These are phyloP conservation scores for Geotrichum cucujoidarum DNA, from an alignment of 1,139 yeast genomes.

Conservation along the genomic window DNA sequence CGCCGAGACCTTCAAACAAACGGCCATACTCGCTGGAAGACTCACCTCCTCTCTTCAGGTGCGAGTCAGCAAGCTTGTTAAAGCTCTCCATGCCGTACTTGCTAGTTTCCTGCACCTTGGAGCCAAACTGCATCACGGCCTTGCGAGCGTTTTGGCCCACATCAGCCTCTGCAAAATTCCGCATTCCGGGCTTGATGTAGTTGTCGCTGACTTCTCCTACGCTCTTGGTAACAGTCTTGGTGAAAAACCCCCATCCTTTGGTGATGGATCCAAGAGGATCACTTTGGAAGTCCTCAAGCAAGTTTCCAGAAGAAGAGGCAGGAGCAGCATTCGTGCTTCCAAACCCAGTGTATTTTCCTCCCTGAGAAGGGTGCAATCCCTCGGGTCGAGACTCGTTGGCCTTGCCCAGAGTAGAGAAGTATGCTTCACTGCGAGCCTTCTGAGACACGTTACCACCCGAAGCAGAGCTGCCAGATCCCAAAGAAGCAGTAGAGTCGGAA, in stretches of 20 bases:
- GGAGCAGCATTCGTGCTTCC: slow-evolving; percentile 68
- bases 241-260: slow-evolving; percentile 92
- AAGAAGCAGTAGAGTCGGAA: slow-evolving; percentile 12
- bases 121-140: slow-evolving; percentile 95
- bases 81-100: slow-evolving; percentile 56
- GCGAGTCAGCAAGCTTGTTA: slow-evolving; percentile 53
- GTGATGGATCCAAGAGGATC: slow-evolving; percentile 88
- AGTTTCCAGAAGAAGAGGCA: slow-evolving; percentile 35
- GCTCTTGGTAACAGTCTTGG: slow-evolving; percentile 75
- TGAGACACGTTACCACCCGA: slow-evolving; percentile 36
- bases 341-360: slow-evolving; percentile 88
- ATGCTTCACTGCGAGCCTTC: slow-evolving; percentile 67
- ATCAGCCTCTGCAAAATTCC: slow-evolving; percentile 76
- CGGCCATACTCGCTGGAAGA: slow-evolving; percentile 45
- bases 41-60: slow-evolving; percentile 30
- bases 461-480: slow-evolving; percentile 18
- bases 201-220: slow-evolving; percentile 80
- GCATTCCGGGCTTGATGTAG: slow-evolving; percentile 83
- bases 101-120: slow-evolving; percentile 86
- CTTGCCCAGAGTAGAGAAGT: slow-evolving; percentile 74
- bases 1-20: slow-evolving; percentile 51
- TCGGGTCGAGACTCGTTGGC: slow-evolving; percentile 71
- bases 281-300: slow-evolving; percentile 68
- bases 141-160: slow-evolving; percentile 72
- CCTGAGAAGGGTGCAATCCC: slow-evolving; percentile 84